phyloP scores from a whole-genome alignment of 2,329 filamentous ascomycete genomes.

The Stachybotrys chlorohalonatus region DNA sequence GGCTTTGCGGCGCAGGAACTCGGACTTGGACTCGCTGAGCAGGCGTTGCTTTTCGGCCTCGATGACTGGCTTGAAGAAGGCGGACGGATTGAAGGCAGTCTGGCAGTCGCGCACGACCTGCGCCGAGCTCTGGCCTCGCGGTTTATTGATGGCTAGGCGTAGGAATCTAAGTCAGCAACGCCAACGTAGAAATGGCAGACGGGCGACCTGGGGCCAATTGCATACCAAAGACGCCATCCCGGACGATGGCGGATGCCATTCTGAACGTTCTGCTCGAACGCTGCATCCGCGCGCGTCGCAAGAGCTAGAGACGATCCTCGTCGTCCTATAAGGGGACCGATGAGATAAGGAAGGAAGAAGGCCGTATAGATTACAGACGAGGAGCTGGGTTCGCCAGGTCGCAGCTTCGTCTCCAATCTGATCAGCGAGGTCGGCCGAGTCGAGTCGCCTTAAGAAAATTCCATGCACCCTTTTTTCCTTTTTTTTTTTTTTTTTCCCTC shows the following conservation, averaged over 20 bases:
- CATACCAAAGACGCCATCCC: conserved; percentile 52
- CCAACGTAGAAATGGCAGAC: background rate
- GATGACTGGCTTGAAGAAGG: conserved; percentile 71
- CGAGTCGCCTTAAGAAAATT: background rate
- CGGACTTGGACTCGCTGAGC: conserved; percentile 45
- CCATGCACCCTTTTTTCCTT: too few species aligned
- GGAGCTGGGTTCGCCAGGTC: background rate
- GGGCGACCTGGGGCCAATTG: conserved; percentile 3
- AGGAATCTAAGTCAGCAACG: conserved; percentile 4
- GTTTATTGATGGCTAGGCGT: conserved; percentile 79
- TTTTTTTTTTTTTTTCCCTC: too few species aligned
- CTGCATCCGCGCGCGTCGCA: conserved; percentile 18
- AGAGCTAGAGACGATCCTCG: background rate
- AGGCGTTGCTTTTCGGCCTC: conserved; percentile 49
- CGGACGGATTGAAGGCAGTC: conserved; percentile 70
- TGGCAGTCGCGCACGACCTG: conserved; percentile 87
- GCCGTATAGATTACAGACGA: background rate
- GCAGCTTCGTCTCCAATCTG: background rate
- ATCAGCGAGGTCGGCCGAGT: background rate
- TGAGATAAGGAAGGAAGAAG: background rate
- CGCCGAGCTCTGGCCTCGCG: conserved; percentile 75
- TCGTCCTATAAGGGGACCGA: background rate
- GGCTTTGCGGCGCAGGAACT: conserved; percentile 48
- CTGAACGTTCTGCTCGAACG: conserved; percentile 24
- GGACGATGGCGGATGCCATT: conserved; percentile 44